Evolutionary conservation across 176 grass and related monocot species (phyloP).

Genomic region (Oryza meridionalis): DNA sequence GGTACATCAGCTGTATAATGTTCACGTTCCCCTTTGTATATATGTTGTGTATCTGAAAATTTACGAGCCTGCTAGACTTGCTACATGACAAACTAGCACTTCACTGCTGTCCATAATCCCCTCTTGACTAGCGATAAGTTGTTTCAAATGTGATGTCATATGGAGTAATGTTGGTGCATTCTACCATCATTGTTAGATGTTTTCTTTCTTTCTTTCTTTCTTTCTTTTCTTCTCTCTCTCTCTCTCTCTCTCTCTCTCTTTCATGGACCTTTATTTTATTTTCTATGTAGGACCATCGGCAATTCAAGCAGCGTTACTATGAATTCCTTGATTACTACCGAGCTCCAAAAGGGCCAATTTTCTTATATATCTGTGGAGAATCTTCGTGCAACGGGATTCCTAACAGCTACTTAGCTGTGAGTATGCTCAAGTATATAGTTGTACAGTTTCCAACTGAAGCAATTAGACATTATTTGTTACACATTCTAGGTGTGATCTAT

Average conservation of each 20-base stretch:
- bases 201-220: background rate
- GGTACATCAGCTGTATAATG: background rate
- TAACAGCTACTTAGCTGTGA: slow-evolving; percentile 89
- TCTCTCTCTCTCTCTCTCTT: background rate
- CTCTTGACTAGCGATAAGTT: background rate
- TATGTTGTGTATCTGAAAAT: background rate
- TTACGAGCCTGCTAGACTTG: background rate
- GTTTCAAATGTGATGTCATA: background rate
- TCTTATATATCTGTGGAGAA: slow-evolving; percentile 92
- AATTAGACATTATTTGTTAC: slow-evolving; percentile 16
- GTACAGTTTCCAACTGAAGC: background rate
- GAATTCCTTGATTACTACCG: slow-evolving; percentile 85
- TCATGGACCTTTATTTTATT: background rate
- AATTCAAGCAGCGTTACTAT: slow-evolving; percentile 87
- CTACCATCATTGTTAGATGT: background rate
- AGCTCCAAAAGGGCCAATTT: slow-evolving; percentile 76
- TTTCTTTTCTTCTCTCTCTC: no score
- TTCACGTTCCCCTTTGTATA: background rate
- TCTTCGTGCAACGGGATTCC: slow-evolving; percentile 74
- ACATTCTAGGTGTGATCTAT: background rate
- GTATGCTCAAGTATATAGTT: slow-evolving; percentile 37
- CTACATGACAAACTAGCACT: background rate
- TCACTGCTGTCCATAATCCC: background rate
- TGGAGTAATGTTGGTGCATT: slow-evolving; percentile 5
- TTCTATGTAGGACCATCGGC: slow-evolving; percentile 69